Evolutionary conservation across 1,284 basidiomycete species (phyloP).

Genomic region (Ceratobasidium sp.): DNA sequence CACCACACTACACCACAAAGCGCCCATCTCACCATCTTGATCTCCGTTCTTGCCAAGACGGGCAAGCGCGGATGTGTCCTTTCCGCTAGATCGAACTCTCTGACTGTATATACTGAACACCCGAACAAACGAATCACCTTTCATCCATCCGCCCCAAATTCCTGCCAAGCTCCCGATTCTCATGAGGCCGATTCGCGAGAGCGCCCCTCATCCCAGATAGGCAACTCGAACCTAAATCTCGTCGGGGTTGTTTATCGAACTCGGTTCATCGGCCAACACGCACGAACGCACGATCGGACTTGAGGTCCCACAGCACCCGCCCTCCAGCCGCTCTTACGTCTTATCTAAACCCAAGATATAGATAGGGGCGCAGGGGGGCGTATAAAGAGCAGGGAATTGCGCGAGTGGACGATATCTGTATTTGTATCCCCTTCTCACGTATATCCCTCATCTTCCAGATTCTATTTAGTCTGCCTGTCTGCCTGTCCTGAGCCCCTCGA

Average conservation of each 20-base stretch:
- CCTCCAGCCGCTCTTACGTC: not conserved
- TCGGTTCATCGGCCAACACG: constrained; percentile 31
- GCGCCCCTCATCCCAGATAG: not conserved
- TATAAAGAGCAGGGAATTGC: constrained; percentile 11
- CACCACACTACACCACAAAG: too few species aligned
- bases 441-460: too few species aligned
- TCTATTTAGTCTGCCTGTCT: too few species aligned
- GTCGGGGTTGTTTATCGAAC: constrained; percentile 18
- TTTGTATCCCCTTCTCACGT: too few species aligned
- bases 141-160: not conserved
- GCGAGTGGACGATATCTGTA: not conserved
- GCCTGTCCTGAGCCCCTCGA: too few species aligned
- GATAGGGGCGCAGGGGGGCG: not conserved
- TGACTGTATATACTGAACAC: not conserved
- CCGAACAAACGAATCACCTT: not conserved
- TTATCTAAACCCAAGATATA: not conserved
- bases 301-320: not conserved
- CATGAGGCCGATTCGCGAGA: not conserved
- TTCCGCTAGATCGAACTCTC: constrained; percentile 2
- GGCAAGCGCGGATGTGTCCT: not conserved
- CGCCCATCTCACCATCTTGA: not conserved
- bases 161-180: not conserved
- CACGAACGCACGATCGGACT: too few species aligned
- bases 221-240: not conserved
- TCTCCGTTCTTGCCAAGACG: not conserved